Base-by-base conservation (phyloP, 1,284 basidiomycete species). In the Apiotrichum gamsii region DNA sequence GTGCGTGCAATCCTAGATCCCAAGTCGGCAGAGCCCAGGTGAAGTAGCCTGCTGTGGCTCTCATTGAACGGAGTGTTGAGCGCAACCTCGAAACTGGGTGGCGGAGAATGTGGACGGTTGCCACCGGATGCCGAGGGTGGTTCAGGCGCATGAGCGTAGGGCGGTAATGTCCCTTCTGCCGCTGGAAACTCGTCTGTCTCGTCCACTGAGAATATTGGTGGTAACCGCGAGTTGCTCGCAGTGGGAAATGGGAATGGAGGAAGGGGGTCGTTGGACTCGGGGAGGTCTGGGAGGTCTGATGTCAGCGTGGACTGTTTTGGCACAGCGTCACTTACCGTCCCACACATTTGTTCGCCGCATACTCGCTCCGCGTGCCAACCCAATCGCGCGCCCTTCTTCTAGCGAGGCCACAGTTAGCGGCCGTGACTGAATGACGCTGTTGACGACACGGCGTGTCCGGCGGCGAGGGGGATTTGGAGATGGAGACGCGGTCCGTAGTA, bases 321-420 rank as follows among this genome's bases (percentile, higher is more conserved):
- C 8, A 13, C 8, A n/a, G 32, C 32, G 8, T 21, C 15, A 58
- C 65, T 45, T 37, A 68, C 68, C 64, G 43, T 70, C 69, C 69
- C 69, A 70, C 4, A 70, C 60, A 39, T 69, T 70, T 13, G 57
- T 43, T n/a, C 69, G 49, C 11, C 69, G 56, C 65, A 69, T 67
- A 49, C 64, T 67, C 5, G 65, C 67, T 15, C 65, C 59, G 36
- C 69, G 60, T 8, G 65, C 58, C 18, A 70, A 29, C n/a, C 64
- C 67, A 33, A 61, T 16, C 3, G 64, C 64, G 20, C 58, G 46
- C 3, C 67, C 67, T 45, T 70, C 67, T 36, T 69, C 67, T 29
- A 60, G 53, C 0, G 60, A 57, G 16, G 51, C 48, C 1, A 69
- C 65, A 0, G 63, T 63, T 21, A 49, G 48, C 19, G 60, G 35